Conservation (phyloP, 2,329 filamentous ascomycete species). For the Calonectria ilicicola region DNA sequence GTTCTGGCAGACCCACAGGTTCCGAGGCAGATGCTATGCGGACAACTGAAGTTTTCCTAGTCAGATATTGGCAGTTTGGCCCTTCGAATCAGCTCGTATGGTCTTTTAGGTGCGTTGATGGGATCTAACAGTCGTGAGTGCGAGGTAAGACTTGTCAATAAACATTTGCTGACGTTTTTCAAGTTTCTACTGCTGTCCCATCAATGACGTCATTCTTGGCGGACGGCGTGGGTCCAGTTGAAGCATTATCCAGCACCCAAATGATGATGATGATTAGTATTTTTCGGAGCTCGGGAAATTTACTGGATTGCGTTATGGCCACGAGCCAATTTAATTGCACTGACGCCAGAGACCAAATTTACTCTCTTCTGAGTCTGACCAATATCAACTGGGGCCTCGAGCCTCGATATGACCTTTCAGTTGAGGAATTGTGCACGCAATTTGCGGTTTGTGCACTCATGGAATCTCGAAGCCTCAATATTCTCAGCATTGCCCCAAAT, state of each 20-base stretch:
- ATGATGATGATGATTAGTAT: background rate
- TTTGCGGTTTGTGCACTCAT: background rate
- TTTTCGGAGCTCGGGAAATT: background rate
- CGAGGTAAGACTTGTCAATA: background rate
- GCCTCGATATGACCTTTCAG: background rate
- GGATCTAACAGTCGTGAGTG: background rate
- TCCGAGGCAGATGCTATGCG: conserved; percentile 1
- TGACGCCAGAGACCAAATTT: conserved; percentile 4
- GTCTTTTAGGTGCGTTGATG: background rate
- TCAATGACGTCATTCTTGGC: background rate
- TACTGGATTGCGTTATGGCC: background rate
- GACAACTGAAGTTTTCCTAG: conserved; percentile 6
- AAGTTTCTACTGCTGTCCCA: background rate
- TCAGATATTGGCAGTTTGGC: background rate
- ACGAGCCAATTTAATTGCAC: conserved; percentile 1
- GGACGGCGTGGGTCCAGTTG: background rate
- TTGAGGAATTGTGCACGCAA: background rate
- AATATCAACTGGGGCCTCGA: background rate
- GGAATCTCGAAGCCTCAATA: background rate
- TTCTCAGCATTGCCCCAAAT: background rate
- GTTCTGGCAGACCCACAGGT: background rate
- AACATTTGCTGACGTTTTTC: background rate
- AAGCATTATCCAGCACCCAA: background rate
- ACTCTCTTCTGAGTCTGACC: background rate
- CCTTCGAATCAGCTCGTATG: background rate